Evolutionary conservation across 2,329 filamentous ascomycete genomes (phyloP), one percentile per base, ranked within the genome.

Genomic region (Claviceps fusiformis): DNA sequence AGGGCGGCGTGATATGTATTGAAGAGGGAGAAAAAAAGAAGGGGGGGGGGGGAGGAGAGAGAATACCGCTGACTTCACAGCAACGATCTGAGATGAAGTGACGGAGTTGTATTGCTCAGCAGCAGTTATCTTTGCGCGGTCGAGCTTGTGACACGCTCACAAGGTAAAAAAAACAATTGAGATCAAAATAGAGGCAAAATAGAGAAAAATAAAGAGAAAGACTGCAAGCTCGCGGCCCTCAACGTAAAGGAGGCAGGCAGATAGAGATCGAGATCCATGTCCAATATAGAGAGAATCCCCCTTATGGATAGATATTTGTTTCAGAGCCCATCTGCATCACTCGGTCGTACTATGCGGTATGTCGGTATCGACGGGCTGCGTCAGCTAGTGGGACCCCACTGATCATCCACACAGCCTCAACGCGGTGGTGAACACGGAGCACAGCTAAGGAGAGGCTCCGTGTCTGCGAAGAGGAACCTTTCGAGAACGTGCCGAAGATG

Each of bases 271-370:
- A 33, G 31, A 6, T 10, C 27, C 35, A 31, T 43, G 24, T 17
- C 3, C 11, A 37, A 46, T 11, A 46, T 11, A 47, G 43, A 8
- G 50, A 27, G 29, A 33, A 29, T 15, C 24, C 35, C 46, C 35
- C 50, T n/a, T 54, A 17, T 31, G 29, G 24, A 58, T 55, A 56
- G 54, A n/a, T 7, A n/a, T 7, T 59, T 68, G 63, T 67, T 66
- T 68, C 61, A 67, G 61, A 63, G 57, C 61, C 60, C 60, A 63
- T 70, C 68, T 67, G 66, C 65, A 61, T 59, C 63, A 64, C 65
- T 70, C 67, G 68, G 68, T 62, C 66, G 64, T 68, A 70, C 65
- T 70, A 64, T 63, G 57, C 61, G 54, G 60, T 62, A 60, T 60
- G 61, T 63, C 62, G 59, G 63, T 55, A 56, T 59, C 59, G 60